Conservation (phyloP, 2,329 filamentous ascomycete species). For the Cladorrhinum sp. region DNA sequence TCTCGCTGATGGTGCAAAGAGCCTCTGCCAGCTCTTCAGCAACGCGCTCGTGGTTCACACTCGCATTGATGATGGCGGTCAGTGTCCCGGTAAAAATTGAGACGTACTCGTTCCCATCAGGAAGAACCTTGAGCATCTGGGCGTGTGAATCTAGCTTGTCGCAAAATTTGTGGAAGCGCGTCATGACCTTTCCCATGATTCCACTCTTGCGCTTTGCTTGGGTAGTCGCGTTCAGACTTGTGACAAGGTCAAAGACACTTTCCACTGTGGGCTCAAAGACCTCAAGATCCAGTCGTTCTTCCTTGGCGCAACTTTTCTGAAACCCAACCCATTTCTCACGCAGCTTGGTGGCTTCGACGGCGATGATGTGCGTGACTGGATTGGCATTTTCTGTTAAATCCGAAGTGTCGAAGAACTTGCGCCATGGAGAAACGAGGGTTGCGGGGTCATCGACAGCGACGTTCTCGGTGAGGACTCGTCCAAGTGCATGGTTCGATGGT, state of each 20-base stretch:
- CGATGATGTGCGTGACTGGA: background rate
- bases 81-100: slow-evolving; percentile 31
- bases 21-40: slow-evolving; percentile 23
- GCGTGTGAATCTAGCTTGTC: slow-evolving; percentile 27
- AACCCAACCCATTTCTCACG: background rate
- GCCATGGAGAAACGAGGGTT: background rate
- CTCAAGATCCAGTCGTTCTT: background rate
- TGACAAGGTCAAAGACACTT: slow-evolving; percentile 6
- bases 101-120: slow-evolving; percentile 31
- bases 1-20: slow-evolving; percentile 22
- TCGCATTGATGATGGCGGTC: slow-evolving; percentile 30
- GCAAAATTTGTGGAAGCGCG: slow-evolving; percentile 29
- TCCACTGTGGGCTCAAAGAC: background rate
- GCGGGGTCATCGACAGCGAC: background rate
- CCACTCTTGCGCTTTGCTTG: slow-evolving; percentile 13
- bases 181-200: slow-evolving; percentile 12
- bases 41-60: slow-evolving; percentile 27
- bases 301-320: background rate
- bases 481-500: background rate
- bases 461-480: background rate
- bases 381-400: background rate
- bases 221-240: slow-evolving; percentile 2
- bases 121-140: slow-evolving; percentile 28
- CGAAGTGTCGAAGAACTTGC: background rate
- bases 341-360: background rate